Evolutionary conservation across 768 basidiomycete species (phyloP).

Genomic region (Coprinopsis strossmayeri): DNA sequence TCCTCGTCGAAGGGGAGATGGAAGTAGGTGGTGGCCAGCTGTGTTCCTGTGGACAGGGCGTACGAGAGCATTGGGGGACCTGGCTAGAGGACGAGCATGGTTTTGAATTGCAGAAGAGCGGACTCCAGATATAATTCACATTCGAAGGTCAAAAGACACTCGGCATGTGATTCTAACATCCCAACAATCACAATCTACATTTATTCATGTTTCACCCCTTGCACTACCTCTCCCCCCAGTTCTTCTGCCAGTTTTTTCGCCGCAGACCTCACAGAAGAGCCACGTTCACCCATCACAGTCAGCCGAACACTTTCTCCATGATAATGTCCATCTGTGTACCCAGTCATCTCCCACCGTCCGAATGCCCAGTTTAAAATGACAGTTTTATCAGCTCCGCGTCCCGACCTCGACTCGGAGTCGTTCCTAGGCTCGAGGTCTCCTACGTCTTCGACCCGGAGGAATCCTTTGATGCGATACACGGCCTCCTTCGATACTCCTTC

Average conservation of each 20-base stretch:
- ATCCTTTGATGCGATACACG: slow-evolving; percentile 84
- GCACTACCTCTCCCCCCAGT: slow-evolving; percentile 22
- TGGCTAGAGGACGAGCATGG: slow-evolving; percentile 5
- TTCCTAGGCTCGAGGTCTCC: slow-evolving; percentile 9
- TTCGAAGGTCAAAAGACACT: background rate
- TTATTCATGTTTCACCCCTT: background rate
- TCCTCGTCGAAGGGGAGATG: slow-evolving; percentile 57
- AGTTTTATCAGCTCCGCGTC: background rate
- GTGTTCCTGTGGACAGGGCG: slow-evolving; percentile 35
- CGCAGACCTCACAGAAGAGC: slow-evolving; percentile 56
- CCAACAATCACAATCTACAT: too few species aligned
- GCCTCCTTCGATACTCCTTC: slow-evolving; percentile 52
- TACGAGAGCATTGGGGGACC: slow-evolving; percentile 41
- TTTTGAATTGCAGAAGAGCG: background rate
- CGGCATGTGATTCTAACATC: slow-evolving; percentile 4
- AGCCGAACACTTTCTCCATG: slow-evolving; percentile 43
- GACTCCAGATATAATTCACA: background rate
- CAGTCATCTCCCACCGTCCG: slow-evolving; percentile 65
- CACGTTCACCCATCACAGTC: slow-evolving; percentile 91
- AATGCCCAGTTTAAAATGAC: slow-evolving; percentile 90
- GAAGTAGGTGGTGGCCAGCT: slow-evolving; percentile 54
- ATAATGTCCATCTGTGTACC: slow-evolving; percentile 18
- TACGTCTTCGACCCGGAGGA: slow-evolving; percentile 35
- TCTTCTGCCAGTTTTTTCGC: slow-evolving; percentile 46
- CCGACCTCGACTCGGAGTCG: background rate